A percentile compares a stretch with the other conserved stretches of the same genome.
Conservation (phyloP, 495 filamentous ascomycete genomes). For the Daldinia decipiens region DNA sequence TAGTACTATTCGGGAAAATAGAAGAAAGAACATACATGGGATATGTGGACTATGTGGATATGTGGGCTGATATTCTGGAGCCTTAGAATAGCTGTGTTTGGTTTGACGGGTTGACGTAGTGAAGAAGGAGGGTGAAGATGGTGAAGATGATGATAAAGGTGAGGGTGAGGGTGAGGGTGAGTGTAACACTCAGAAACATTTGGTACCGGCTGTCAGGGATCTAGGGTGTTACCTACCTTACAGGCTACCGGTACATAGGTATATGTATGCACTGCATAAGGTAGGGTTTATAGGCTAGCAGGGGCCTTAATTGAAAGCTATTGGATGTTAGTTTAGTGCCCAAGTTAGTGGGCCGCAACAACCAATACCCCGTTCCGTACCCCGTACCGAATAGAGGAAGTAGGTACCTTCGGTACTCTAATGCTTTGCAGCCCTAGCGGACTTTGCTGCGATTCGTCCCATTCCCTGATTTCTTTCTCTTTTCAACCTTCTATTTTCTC, state of each 20-base stretch:
- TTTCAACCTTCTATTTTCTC: slow-evolving; percentile 26
- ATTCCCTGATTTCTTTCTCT: slow-evolving; percentile 33
- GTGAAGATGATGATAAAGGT: slow-evolving; percentile 1
- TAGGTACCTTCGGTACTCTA: background rate
- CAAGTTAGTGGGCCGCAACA: background rate
- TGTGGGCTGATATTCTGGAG: slow-evolving; percentile 22
- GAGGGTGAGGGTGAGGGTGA: slow-evolving; percentile 30
- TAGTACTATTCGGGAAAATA: slow-evolving; percentile 24
- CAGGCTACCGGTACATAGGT: background rate
- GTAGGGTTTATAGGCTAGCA: background rate
- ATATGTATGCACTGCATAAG: too few relatives aligned
- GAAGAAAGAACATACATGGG: slow-evolving; percentile 3
- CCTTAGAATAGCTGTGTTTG: slow-evolving; percentile 27
- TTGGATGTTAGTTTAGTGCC: background rate
- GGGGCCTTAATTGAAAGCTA: background rate
- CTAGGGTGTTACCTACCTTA: background rate
- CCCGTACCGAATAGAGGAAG: background rate
- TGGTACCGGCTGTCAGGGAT: slow-evolving; percentile 9
- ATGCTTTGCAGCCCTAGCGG: slow-evolving; percentile 1
- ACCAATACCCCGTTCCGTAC: slow-evolving; percentile 2
- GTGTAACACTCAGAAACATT: slow-evolving; percentile 7
- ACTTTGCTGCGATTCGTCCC: slow-evolving; percentile 15
- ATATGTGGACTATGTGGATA: background rate
- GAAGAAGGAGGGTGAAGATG: slow-evolving; percentile 12
- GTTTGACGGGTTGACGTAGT: slow-evolving; percentile 13